phyloP scores from a whole-genome alignment of 441 rosid genomes.

The Lepidium campestre region DNA sequence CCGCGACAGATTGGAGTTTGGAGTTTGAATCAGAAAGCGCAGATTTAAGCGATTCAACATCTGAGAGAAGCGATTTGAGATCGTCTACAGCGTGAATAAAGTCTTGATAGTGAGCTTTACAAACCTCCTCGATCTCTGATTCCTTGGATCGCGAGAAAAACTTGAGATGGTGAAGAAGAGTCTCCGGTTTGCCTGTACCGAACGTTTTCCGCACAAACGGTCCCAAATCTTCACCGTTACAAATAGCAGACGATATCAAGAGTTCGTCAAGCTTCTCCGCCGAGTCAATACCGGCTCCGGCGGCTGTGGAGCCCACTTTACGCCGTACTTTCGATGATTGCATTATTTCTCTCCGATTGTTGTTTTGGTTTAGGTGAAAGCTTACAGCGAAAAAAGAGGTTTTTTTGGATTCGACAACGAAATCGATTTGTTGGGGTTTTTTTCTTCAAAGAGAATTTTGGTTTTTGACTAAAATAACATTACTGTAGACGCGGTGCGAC shows the following conservation, averaged over 20 bases:
- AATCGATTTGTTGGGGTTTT: slow-evolving; percentile 3
- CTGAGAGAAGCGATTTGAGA: slow-evolving; percentile 94
- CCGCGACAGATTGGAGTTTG: slow-evolving; percentile 73
- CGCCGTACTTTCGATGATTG: slow-evolving; percentile 64
- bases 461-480: slow-evolving; percentile 36
- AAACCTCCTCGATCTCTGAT: slow-evolving; percentile 94
- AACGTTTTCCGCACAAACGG: slow-evolving; percentile 83
- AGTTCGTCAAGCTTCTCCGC: slow-evolving; percentile 80
- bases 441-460: not conserved
- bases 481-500: slow-evolving; percentile 5
- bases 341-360: slow-evolving; percentile 33
- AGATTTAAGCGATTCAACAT: slow-evolving; percentile 87
- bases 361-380: not conserved
- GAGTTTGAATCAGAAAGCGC: slow-evolving; percentile 83
- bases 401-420: slow-evolving; percentile 24
- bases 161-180: slow-evolving; percentile 81
- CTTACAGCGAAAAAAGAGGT: slow-evolving; percentile 6
- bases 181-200: slow-evolving; percentile 78
- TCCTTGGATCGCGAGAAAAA: slow-evolving; percentile 83
- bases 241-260: slow-evolving; percentile 81
- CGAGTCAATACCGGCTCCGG: slow-evolving; percentile 52
- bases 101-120: slow-evolving; percentile 95
- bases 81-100: slow-evolving; percentile 96
- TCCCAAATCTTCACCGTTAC: slow-evolving; percentile 89
- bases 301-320: slow-evolving; percentile 44